phyloP scores from a whole-genome alignment of 192 early-diverging fungal species.

The Coemansia sp. region DNA sequence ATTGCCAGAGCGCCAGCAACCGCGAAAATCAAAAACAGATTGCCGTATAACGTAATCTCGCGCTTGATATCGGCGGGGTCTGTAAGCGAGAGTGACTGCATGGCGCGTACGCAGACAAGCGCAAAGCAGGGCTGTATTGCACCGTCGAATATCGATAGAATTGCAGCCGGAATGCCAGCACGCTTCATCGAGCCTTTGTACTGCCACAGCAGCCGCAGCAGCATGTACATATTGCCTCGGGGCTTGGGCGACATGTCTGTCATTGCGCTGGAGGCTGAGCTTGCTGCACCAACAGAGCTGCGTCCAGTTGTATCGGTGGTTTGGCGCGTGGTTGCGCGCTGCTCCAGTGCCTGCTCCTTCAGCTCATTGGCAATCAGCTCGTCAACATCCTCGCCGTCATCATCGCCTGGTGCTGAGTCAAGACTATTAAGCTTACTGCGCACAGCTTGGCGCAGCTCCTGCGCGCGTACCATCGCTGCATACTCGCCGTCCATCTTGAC shows the following conservation, averaged over 20 bases:
- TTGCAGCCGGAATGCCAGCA: conserved; percentile 49
- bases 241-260: background rate
- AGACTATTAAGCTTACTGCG: conserved; percentile 9
- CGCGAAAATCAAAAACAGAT: conserved; percentile 63
- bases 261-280: background rate
- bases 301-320: background rate
- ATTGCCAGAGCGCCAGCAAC: conserved; percentile 56
- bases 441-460: conserved; percentile 80
- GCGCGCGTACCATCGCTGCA: conserved; percentile 58
- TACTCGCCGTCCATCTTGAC: conserved; percentile 58
- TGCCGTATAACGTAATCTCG: conserved; percentile 54
- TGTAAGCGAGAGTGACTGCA: conserved; percentile 18
- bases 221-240: conserved; percentile 1
- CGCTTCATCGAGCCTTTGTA: conserved; percentile 28
- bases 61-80: conserved; percentile 22
- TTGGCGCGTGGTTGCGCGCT: conserved; percentile 35
- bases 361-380: conserved; percentile 45
- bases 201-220: conserved; percentile 15
- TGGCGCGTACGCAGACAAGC: conserved; percentile 56
- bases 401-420: background rate
- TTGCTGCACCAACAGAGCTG: background rate
- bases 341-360: conserved; percentile 38
- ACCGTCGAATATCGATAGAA: conserved; percentile 67
- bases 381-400: conserved; percentile 20
- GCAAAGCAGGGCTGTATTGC: conserved; percentile 77